Evolutionary conservation across 176 grass and related monocot species (phyloP).

Genomic region (Aegilops bicornis): DNA sequence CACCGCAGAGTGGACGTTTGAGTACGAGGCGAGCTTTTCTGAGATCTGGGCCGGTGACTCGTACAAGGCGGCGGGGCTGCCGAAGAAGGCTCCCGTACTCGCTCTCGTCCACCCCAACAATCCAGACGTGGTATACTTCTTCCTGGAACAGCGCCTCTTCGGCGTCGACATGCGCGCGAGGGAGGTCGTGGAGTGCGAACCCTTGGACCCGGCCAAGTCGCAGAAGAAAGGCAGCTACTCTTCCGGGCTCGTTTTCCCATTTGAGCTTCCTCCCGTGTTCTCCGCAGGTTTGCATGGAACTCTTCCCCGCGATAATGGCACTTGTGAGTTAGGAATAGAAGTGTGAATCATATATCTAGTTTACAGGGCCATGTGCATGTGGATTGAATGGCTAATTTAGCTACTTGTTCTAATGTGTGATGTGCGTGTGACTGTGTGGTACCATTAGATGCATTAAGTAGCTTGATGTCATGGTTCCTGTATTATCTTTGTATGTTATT

Average conservation of each 20-base stretch:
- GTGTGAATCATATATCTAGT: not conserved
- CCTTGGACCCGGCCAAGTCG: not conserved
- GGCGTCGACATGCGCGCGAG: not conserved
- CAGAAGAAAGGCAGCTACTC: not conserved
- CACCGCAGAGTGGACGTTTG: not conserved
- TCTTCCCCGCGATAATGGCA: not conserved
- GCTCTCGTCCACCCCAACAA: not conserved
- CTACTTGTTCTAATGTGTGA: not conserved
- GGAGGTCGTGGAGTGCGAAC: not conserved
- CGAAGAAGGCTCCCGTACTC: not conserved
- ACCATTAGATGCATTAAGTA: not conserved
- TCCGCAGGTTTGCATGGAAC: not conserved
- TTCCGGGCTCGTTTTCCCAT: not conserved
- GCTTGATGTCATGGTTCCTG: not conserved
- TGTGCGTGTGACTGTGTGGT: not conserved
- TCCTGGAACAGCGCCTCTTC: not conserved
- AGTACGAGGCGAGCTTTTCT: slow-evolving; percentile 4
- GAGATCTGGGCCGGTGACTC: slow-evolving; percentile 11
- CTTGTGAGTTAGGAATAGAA: not conserved
- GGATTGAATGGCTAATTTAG: not conserved
- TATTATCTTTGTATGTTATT: not conserved
- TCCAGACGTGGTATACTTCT: not conserved
- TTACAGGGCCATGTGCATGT: not conserved
- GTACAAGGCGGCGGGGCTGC: slow-evolving; percentile 5
- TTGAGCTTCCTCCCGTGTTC: not conserved